Evolutionary conservation across 2,329 filamentous ascomycete species (phyloP), one percentile per base, ranked within the genome.

Genomic region (Aspergillus pseudoterreus): DNA sequence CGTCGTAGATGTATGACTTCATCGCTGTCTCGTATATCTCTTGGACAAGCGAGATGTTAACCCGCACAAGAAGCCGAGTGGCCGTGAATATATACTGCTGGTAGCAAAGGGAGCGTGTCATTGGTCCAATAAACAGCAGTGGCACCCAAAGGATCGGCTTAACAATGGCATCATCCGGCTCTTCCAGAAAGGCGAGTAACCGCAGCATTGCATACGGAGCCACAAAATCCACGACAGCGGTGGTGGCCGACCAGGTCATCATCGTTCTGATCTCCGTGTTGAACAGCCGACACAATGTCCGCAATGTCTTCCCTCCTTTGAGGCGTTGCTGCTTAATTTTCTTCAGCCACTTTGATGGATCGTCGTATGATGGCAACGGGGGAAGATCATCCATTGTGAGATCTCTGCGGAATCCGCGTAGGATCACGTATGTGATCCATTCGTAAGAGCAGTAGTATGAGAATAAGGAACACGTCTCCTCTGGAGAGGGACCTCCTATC

Each of bases 51-150:
- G 77, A 79, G 24, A 80, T 75, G 58, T 81, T 82, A 50, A 82
- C 67, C 22, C 81, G 77, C 33, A 83, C 79, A 32, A 82, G 67
- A 41, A 83, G 65, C n/a, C 79, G 73, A 2, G 81, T 83, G 6
- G 79, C 79, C 2, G 71, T 78, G 57, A 83, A 83, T 32, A 83
- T 72, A 61, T 83, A 83, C 57, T 80, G 79, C 60, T 84, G 80
- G 55, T 77, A 81, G 49, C 72, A 64, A 41, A 82, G 57, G 2
- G 81, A 80, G 12, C 77, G 75, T 3, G 67, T 61, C 38, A 76
- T 57, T 1, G 79, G 79, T 0, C 81, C 81, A 35, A 75, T 49
- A 51, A 82, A 82, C 53, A 83, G 71, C 32, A 83, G 70, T 2
- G 76, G 54, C 8, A 84, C 66, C 81, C 81, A 83, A 43, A 81